A percentile compares a stretch with the other conserved stretches of the same genome.
Conservation (phyloP, 768 basidiomycete genomes). For the Lactarius evosmus region DNA sequence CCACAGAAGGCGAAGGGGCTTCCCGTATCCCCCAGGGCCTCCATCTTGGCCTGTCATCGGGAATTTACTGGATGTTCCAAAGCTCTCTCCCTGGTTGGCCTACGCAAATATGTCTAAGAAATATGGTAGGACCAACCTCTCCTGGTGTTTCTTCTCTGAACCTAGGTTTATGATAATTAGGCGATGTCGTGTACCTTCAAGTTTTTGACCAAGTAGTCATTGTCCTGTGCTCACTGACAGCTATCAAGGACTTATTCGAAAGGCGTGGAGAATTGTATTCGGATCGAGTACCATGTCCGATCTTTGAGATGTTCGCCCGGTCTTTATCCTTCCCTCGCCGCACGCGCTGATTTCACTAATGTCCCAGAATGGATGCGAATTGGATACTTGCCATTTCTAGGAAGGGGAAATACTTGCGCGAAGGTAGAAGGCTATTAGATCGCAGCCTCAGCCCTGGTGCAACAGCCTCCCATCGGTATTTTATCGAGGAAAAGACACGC, state of each 20-base stretch:
- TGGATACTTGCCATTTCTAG: neutral
- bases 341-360: neutral
- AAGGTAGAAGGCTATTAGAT: slow-evolving; percentile 1
- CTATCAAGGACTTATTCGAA: slow-evolving; percentile 14
- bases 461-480: neutral
- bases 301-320: slow-evolving; percentile 1
- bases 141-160: neutral
- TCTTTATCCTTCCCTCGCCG: too few species aligned
- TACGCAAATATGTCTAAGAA: too few species aligned
- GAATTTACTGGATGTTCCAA: slow-evolving; percentile 11
- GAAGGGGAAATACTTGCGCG: neutral
- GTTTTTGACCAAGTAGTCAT: slow-evolving; percentile 7
- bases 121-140: neutral
- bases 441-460: slow-evolving; percentile 7
- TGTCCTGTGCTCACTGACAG: slow-evolving; percentile 1
- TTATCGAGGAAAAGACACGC: slow-evolving; percentile 10
- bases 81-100: slow-evolving; percentile 3
- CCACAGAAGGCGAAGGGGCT: neutral
- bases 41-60: slow-evolving; percentile 1
- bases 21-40: slow-evolving; percentile 2
- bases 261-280: slow-evolving; percentile 10
- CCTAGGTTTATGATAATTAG: neutral
- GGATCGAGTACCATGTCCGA: slow-evolving; percentile 9
- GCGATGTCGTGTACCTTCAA: slow-evolving; percentile 11
- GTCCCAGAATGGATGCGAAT: neutral